Evolutionary conservation across 1,284 basidiomycete species (phyloP), one percentile per base, ranked within the genome.

Genomic region (Pyrrhoderma lamaoense): DNA sequence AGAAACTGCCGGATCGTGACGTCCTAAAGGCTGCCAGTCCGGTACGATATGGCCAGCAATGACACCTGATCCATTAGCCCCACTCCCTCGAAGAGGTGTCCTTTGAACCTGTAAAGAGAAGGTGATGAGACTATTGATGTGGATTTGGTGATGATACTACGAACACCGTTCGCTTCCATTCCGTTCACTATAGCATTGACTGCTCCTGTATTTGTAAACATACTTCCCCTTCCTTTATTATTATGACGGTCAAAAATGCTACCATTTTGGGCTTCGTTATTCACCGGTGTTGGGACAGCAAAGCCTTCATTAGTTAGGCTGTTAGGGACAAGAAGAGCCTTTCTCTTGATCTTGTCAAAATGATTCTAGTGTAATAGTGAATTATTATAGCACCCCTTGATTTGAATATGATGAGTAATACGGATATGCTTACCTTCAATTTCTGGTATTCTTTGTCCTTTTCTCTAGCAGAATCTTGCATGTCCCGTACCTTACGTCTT

Each of bases 381-480:
- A n/a, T n/a, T n/a, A n/a, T n/a, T n/a, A n/a, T n/a, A n/a, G n/a
- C n/a, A n/a, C n/a, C n/a, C n/a, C n/a, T n/a, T n/a, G n/a, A n/a
- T n/a, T n/a, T n/a, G n/a, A n/a, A n/a, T n/a, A n/a, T n/a, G n/a
- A n/a, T n/a, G n/a, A n/a, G n/a, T n/a, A n/a, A n/a, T n/a, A n/a
- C n/a, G n/a, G n/a, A n/a, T 19, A 45, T 54, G 44, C 14, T 9
- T 42, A 79, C 89, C 72, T 90, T 90, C 47, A 92, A 76, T 62
- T 89, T 91, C 53, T 85, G 83, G 61, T 91, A 92, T 58, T 91
- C 89, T 60, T 86, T 89, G 58, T 90, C 88, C 59, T 82, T 76
- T 58, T 89, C 85, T 59, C 79, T 76, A 3, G 83, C 72, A 1
- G 76, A 68, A 37, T 92, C 88, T 60, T 89, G 85, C 16, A 86